Percentiles rank a stretch among this genome's conserved stretches.
phyloP scores from a whole-genome alignment of 352 stramenopile species.

The Pythium aphanidermatum region DNA sequence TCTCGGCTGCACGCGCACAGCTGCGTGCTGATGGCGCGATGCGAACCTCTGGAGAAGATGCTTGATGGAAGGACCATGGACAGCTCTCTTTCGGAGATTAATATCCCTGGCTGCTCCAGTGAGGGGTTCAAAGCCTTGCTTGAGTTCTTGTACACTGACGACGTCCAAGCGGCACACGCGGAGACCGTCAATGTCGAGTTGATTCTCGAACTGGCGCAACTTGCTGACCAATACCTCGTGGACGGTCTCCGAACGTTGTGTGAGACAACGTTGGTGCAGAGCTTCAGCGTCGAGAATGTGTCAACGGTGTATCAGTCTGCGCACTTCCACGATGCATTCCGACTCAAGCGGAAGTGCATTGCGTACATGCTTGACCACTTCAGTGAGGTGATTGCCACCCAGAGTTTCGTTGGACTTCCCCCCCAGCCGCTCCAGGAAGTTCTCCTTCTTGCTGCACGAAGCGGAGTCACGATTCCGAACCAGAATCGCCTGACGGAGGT shows the following conservation, averaged over 20 bases:
- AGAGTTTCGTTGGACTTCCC: constrained; percentile 61
- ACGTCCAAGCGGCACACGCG: constrained; percentile 39
- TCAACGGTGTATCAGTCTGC: constrained; percentile 37
- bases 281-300: constrained; percentile 72
- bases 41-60: constrained; percentile 88
- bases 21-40: constrained; percentile 84
- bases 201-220: constrained; percentile 64
- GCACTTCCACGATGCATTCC: constrained; percentile 57
- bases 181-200: constrained; percentile 42
- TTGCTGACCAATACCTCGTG: constrained; percentile 87
- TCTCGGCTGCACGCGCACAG: constrained; percentile 65
- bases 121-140: constrained; percentile 78
- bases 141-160: constrained; percentile 88
- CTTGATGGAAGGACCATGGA: constrained; percentile 88
- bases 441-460: constrained; percentile 48
- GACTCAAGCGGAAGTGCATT: constrained; percentile 77
- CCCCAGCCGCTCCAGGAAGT: constrained; percentile 70
- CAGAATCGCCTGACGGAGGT: constrained; percentile 18
- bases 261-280: constrained; percentile 60
- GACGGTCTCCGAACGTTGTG: constrained; percentile 61
- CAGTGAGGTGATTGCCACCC: constrained; percentile 57
- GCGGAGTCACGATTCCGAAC: constrained; percentile 65
- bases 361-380: constrained; percentile 82
- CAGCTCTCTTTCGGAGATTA: constrained; percentile 49
- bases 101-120: constrained; percentile 70